Conservation (phyloP, 73 alveolate species). For the Stentor roeselii region DNA sequence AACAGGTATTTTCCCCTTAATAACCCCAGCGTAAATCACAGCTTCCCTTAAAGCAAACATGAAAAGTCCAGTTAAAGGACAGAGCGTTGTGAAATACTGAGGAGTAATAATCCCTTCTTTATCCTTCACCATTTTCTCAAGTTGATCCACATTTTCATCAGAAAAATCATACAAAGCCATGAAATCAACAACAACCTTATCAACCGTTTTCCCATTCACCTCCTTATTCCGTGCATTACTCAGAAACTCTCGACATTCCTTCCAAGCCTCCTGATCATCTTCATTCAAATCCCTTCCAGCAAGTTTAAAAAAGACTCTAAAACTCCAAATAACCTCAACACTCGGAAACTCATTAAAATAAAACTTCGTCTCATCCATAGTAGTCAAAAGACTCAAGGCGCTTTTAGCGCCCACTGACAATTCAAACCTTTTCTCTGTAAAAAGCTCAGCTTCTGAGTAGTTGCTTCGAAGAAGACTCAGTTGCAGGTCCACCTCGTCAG, state of each 20-base stretch:
- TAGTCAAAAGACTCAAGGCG: constrained; percentile 13
- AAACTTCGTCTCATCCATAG: constrained; percentile 18
- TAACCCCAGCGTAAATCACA: constrained; percentile 13
- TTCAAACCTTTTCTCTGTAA: background rate
- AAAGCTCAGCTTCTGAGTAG: background rate
- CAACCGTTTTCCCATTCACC: background rate
- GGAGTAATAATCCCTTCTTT: background rate
- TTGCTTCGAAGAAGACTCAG: background rate
- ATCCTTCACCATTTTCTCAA: background rate
- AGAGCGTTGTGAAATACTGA: constrained; percentile 4
- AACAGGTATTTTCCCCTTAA: constrained; percentile 6
- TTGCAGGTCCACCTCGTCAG: background rate
- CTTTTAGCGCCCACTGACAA: constrained; percentile 26
- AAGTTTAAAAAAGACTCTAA: constrained; percentile 4
- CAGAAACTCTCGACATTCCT: constrained; percentile 8
- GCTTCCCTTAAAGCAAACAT: constrained; percentile 26
- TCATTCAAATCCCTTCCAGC: background rate
- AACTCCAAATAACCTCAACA: background rate
- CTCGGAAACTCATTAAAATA: background rate
- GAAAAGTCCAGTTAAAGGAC: constrained; percentile 6
- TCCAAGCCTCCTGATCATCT: constrained; percentile 27
- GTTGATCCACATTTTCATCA: background rate
- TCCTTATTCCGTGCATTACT: constrained; percentile 5
- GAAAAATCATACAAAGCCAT: background rate
- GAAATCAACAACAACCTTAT: constrained; percentile 1